Conservation (phyloP, 768 basidiomycete species). For the Suillus occidentalis region DNA sequence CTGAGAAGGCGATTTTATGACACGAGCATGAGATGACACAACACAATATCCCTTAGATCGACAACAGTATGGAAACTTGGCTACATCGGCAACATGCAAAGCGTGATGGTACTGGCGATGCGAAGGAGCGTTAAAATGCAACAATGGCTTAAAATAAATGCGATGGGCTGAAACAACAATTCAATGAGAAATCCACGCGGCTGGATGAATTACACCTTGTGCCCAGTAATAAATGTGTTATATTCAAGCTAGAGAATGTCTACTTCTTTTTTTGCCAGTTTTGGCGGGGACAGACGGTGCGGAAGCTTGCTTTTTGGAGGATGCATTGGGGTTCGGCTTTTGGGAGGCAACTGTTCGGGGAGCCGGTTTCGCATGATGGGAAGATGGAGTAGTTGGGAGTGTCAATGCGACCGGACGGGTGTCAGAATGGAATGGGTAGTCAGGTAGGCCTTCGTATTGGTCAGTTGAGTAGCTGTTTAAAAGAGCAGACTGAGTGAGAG, state of each 20-base stretch:
- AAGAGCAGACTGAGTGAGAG: not conserved
- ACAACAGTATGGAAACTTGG: conserved; percentile 19
- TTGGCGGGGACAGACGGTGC: conserved; percentile 19
- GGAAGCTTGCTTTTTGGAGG: conserved; percentile 14
- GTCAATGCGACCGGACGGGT: conserved; percentile 14
- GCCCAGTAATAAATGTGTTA: conserved; percentile 9
- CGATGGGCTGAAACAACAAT: conserved; percentile 19
- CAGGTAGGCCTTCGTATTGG: conserved; percentile 17
- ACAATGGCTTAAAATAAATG: conserved; percentile 28
- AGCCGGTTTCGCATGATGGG: conserved; percentile 15
- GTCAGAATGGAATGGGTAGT: conserved; percentile 22
- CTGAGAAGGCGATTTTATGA: not conserved
- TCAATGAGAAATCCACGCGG: conserved; percentile 12
- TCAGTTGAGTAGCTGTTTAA: conserved; percentile 10
- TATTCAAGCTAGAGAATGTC: conserved; percentile 30
- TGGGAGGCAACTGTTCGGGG: conserved; percentile 20
- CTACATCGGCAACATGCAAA: conserved; percentile 28
- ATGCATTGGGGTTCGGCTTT: conserved; percentile 17
- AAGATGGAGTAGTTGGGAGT: conserved; percentile 15
- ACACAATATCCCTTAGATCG: not conserved
- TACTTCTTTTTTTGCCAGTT: conserved; percentile 33
- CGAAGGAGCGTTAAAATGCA: conserved; percentile 26
- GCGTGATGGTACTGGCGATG: conserved; percentile 24
- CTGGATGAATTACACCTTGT: conserved; percentile 13
- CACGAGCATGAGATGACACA: not conserved